A percentile compares a stretch with the other conserved stretches of the same genome.
phyloP scores from a whole-genome alignment of 305 asterid genomes.

The Plantago lanceolata region DNA sequence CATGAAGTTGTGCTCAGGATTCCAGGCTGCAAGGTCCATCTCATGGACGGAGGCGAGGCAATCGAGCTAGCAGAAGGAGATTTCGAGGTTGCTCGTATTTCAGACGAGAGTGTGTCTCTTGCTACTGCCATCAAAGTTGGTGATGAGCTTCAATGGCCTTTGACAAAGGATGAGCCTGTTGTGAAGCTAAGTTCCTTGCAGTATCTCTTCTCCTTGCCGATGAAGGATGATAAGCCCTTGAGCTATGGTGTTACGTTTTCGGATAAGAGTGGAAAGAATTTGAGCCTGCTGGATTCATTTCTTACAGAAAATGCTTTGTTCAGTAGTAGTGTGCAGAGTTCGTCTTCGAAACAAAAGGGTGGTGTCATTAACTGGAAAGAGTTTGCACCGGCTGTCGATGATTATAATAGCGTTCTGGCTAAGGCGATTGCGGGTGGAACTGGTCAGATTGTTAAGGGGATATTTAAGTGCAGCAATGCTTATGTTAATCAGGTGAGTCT shows the following conservation, averaged over 20 bases:
- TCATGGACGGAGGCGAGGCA: slow-evolving; percentile 66
- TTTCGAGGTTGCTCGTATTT: slow-evolving; percentile 41
- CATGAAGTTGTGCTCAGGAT: slow-evolving; percentile 48
- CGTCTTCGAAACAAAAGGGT: slow-evolving; percentile 21
- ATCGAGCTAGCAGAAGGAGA: slow-evolving; percentile 51
- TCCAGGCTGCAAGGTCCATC: slow-evolving; percentile 62
- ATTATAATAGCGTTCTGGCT: slow-evolving; percentile 56
- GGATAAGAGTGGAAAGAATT: slow-evolving; percentile 25
- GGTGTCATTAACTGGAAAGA: slow-evolving; percentile 60
- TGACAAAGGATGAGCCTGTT: slow-evolving; percentile 76
- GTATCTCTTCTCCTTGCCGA: slow-evolving; percentile 65
- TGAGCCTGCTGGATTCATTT: slow-evolving; percentile 54
- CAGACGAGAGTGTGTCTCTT: slow-evolving; percentile 43
- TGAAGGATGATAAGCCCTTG: slow-evolving; percentile 53
- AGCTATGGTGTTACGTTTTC: slow-evolving; percentile 71
- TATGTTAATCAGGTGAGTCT: slow-evolving; percentile 57
- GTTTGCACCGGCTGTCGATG: slow-evolving; percentile 69
- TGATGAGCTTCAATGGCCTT: slow-evolving; percentile 73
- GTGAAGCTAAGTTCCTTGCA: slow-evolving; percentile 58
- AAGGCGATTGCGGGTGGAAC: slow-evolving; percentile 86
- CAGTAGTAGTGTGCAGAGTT: slow-evolving; percentile 17
- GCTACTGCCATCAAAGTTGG: slow-evolving; percentile 65
- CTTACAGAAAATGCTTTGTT: slow-evolving; percentile 52
- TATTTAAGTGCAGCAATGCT: slow-evolving; percentile 67
- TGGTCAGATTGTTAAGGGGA: slow-evolving; percentile 70